Base-by-base conservation (phyloP, 768 basidiomycete genomes). In the Nidula microcarpa region DNA sequence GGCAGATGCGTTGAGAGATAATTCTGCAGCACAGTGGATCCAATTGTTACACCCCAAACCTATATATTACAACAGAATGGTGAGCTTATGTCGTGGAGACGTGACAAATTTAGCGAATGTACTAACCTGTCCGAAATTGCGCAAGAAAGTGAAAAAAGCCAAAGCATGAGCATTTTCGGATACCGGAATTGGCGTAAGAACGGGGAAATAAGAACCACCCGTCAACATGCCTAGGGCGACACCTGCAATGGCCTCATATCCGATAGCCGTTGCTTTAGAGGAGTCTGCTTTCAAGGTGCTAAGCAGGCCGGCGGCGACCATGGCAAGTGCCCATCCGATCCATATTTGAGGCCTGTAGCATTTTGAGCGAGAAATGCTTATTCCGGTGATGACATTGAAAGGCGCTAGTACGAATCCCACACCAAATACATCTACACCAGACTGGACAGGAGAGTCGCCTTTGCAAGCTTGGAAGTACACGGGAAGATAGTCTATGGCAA, bases 21-120 rank as follows among this genome's bases (percentile, higher is more conserved):
- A 62, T 82, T 86, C 54, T 82, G 76, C 8, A 86, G 69, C 45
- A 84, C 67, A 0, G 77, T 72, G 7, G 66, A 68, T 1, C 77
- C 76, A 51, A 86, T 74, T 0, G 77, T 71, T 53, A 83, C 63
- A 1, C 83, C 84, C 74, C 80, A 79, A 5, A 69, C 68, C 74
- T 82, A 62, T 7, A 52, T 4, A 18, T 23, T 23, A 23, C 23
- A 23, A 23, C 23, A 4, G 23, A 23, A 23, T 23, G 23, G 23
- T 23, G 4, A 23, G 23, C 23, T 23, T 23, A 23, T 23, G 23
- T 23, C 4, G 23, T 23, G 23, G 23, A 23, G 23, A 23, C 23
- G 23, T 23, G 4, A 23, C n/a, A 23, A 23, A 23, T 23, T 23
- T 23, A 4, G 23, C 23, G 4, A 23, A 23, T 23, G 23, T 13